Base-by-base conservation (phyloP, 1,284 basidiomycete genomes). In the Fistulinella cinereoalba region DNA sequence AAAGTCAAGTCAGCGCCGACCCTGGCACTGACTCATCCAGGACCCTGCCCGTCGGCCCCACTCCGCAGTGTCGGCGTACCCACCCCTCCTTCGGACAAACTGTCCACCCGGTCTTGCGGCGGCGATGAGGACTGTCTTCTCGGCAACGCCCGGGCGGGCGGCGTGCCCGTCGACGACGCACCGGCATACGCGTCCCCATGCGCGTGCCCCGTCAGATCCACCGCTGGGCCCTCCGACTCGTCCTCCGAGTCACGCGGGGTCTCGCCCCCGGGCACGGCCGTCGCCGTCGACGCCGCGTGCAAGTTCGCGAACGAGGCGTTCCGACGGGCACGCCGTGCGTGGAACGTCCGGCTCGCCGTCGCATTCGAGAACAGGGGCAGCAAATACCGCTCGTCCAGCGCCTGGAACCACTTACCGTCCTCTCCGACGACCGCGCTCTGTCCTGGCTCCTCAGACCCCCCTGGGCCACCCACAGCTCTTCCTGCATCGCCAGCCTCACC, bases 341-440 rank as follows among this genome's bases (percentile, higher is more conserved):
- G 85, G 74, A 92, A 92, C 46, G 88, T 85, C 53, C 92, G 76
- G 50, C 88, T 91, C 12, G 92, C 92, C 0, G 92, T 94, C 9
- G 88, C 88, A 65, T 98, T 98, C 47, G 90, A 93, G 71, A 99
- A 99, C 33, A 97, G 73, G 13, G 96, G 97, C 3, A 98, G 69
- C 15, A 99, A 75, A 66, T 97, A 99, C 50, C 93, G 80, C 68
- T 99, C 93, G 68, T 99, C 96, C 37, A 99, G 73, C 25, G 86
- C 79, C 56, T 94, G 94, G 81, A 99, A 99, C 95, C 96, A 98
- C 67, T 94, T 91, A 13, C 83, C 81, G 36, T 87, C 85, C 47
- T 83, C 82, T 6, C 62, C 68, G 6, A 64, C 55, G 12, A 41
- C 50, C 22, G 55, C 55, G 38, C 41, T 33, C 12, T 18, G 33